Percentiles rank a stretch among this genome's conserved stretches.
phyloP scores from a whole-genome alignment of 2,329 filamentous ascomycete genomes.

The Aureobasidium sp. region DNA sequence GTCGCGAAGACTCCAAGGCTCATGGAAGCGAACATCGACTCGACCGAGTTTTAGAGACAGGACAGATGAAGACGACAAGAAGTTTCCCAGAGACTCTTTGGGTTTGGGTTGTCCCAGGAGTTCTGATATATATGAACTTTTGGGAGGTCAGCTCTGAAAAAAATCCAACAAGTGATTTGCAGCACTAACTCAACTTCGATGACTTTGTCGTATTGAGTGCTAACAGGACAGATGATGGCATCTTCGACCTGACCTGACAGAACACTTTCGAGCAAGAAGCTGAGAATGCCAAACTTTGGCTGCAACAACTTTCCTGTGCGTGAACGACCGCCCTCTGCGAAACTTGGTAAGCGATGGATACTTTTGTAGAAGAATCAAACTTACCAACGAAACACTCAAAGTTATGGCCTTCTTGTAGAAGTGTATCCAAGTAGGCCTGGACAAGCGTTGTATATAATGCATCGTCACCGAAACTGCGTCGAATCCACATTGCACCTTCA shows the following conservation, averaged over 20 bases:
- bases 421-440: slow-evolving; percentile 88
- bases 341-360: background rate
- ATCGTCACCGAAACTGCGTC: slow-evolving; percentile 86
- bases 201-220: slow-evolving; percentile 97
- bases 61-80: slow-evolving; percentile 82
- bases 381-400: slow-evolving; percentile 81
- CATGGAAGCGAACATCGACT: slow-evolving; percentile 91
- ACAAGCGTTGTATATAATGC: slow-evolving; percentile 86
- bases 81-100: slow-evolving; percentile 86
- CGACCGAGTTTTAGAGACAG: slow-evolving; percentile 81
- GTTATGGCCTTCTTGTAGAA: slow-evolving; percentile 86
- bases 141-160: background rate
- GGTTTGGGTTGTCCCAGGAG: slow-evolving; percentile 89
- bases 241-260: slow-evolving; percentile 83
- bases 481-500: slow-evolving; percentile 83
- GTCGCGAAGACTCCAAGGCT: slow-evolving; percentile 82
- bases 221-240: slow-evolving; percentile 88
- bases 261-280: slow-evolving; percentile 84
- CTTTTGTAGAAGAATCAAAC: background rate
- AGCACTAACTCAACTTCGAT: slow-evolving; percentile 72
- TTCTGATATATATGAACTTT: slow-evolving; percentile 83
- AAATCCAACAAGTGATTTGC: background rate
- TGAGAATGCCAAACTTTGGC: slow-evolving; percentile 92
- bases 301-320: slow-evolving; percentile 88
- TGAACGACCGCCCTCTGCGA: slow-evolving; percentile 78